Evolutionary conservation across 345 rosid species (phyloP).

Genomic region (Heritiera littoralis): DNA sequence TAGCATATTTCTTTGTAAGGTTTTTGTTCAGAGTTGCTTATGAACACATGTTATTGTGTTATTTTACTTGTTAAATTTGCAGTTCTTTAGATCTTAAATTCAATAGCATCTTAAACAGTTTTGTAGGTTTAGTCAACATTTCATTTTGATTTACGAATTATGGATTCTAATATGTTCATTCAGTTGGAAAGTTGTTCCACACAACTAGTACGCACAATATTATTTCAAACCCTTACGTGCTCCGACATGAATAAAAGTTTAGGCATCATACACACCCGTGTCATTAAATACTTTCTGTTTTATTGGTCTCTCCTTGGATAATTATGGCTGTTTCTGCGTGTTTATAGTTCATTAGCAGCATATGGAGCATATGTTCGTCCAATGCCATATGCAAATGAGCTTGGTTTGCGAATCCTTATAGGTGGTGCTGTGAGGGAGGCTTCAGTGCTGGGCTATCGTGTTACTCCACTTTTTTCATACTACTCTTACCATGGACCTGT

Average conservation of each 20-base stretch:
- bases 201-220: neutral
- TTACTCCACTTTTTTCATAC: slow-evolving; percentile 76
- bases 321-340: slow-evolving; percentile 12
- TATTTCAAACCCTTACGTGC: neutral
- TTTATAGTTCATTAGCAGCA: slow-evolving; percentile 71
- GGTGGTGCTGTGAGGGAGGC: slow-evolving; percentile 96
- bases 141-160: too few relatives aligned
- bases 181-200: neutral
- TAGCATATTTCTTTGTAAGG: too few relatives aligned
- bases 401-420: slow-evolving; percentile 81
- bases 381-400: slow-evolving; percentile 90
- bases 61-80: too few relatives aligned
- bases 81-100: too few relatives aligned
- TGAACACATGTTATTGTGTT: too few relatives aligned
- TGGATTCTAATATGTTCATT: too few relatives aligned
- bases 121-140: too few relatives aligned
- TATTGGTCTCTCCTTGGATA: neutral
- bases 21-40: too few relatives aligned
- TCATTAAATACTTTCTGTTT: neutral
- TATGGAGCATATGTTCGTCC: slow-evolving; percentile 86
- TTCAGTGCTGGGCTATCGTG: slow-evolving; percentile 69
- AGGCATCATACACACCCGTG: neutral
- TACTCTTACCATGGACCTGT: slow-evolving; percentile 90
- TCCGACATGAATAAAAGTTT: neutral
- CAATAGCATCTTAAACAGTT: too few relatives aligned